Base-by-base conservation (phyloP, 768 basidiomycete genomes). In the Coprinopsis sp. region DNA sequence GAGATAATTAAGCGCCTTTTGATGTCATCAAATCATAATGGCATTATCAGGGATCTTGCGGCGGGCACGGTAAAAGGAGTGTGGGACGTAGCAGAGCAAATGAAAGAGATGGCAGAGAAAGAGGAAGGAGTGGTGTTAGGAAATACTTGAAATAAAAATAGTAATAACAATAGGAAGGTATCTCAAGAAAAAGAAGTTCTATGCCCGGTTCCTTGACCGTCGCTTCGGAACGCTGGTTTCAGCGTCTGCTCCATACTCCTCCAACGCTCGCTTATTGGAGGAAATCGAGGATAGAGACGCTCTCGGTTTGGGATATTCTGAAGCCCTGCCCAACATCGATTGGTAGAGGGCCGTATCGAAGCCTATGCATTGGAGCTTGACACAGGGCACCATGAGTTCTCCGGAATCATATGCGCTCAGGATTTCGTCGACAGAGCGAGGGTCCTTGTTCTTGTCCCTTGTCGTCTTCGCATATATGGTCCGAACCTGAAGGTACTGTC, bases 351-450 rank as follows among this genome's bases (percentile, higher is more conserved):
- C 58, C 12, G 68, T 58, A 52, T 77, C 68, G 56, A 74, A 79
- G 28, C 60, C 65, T 18, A 72, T 56, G 52, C 70, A 77, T 44
- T 68, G 63, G 25, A 81, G 60, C 36, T 65, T 64, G 36, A 78
- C 73, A 51, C 78, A 79, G 4, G 76, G 77, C 8, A 74, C 73
- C 10, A 52, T 55, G 16, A 73, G 60, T 42, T 64, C 51, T 14
- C 77, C 77, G 13, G 52, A 46, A 40, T 73, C 63, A 58, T 79
- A 81, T n/a, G 68, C 66, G n/a, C 55, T 52, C n/a, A 58, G 47
- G 21, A 77, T 70, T 8, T 59, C 61, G 24, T 67, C 59, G 1
- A 60, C 44, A 22, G 65, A 52, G 21, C 64, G 64, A 24, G 54
- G 37, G 43, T 71, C 65, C 31, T 63, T 61, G n/a, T 56, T 61